Evolutionary conservation across 176 grass and related monocot species (phyloP), one percentile per base, ranked within the genome.

Genomic region (Rhynchospora breviuscula): DNA sequence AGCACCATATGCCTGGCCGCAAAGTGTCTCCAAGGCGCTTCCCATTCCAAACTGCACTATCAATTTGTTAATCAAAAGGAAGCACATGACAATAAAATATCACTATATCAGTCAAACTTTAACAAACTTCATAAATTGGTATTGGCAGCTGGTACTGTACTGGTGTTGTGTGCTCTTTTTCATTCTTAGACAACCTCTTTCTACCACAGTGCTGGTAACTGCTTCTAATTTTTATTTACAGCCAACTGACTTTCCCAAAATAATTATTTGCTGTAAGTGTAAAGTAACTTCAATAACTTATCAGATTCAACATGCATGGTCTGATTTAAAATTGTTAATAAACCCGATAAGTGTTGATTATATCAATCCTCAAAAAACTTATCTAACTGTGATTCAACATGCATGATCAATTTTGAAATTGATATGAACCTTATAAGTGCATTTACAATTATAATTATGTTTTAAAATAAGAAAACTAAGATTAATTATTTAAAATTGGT

Each of bases 1-100:
- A 9, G 90, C 90, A 0, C 90, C 89, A 23, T 87, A 83, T 23
- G 87, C 93, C 83, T 93, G 93, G 0, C 93, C 93, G 65, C 85
- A 96, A 80, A 96, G 87, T 52, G 90, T 96, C 79, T 96, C 93
- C 79, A 96, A 79, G 8, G 89, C 90, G 57, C 90, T 92, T 7
- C 90, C 90, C 93, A 91, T 96, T 66, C 93, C 93, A 0, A 91
- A 68, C 93, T 90, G 69, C 21, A 7, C 2, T 47, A 75, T 47
- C 43, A 48, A 51, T 48, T 59, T 59, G 12, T 53, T 53, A 53
- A 53, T 59, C 5, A 18, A 59, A 59, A 59, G 56, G n/a, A 52
- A 52, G 35, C 10, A 52, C 49, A 52, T 59, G 56, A 59, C 5
- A 59, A 59, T 59, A 59, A 59, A 18, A 17, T 59, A 5, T 17